Evolutionary conservation across 2,329 filamentous ascomycete species (phyloP), one percentile per base, ranked within the genome.

Genomic region (Teratosphaeria epicoccoides): DNA sequence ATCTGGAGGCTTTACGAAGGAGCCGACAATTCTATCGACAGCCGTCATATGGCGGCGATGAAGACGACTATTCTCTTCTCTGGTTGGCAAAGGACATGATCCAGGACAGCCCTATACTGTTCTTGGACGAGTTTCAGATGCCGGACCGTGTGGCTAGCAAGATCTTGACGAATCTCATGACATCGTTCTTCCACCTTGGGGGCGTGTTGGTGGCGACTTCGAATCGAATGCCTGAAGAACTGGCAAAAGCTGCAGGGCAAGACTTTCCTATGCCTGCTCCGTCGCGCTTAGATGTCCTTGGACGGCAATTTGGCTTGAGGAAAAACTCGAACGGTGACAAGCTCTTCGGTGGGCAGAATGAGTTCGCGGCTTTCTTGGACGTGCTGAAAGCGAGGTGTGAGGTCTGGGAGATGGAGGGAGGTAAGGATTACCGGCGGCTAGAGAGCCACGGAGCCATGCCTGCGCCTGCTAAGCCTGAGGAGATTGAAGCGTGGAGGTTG

Each of bases 61-160:
- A 68, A 49, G 73, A 77, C 43, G 80, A 88, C 52, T 82, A 88
- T 66, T 86, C 85, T 0, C 66, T 91, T 23, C 69, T 91, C 1
- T 83, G 81, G 76, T 74, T 91, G 62, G 86, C 87, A 26, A 82
- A 83, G 60, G 85, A 90, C 53, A 79, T 90, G 63, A 80, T 89
- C 11, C 79, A 87, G 51, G 83, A 79, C 11, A 85, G 82, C 10
- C 86, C 87, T 0, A 85, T 91, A 28, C 68, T 91, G 12, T 93
- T 93, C 60, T 69, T 91, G 2, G 87, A 91, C 59, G 87, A 93
- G 64, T 91, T 93, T 56, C 87, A 93, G 63, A 76, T 93, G 33
- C 87, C 87, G 0, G 87, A 91, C 66, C 77, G 84, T 57, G 85
- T 83, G 1, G 80, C 85, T 2, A 85, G 82, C 60, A 91, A 90